A percentile compares a stretch with the other conserved stretches of the same genome.
Conservation (phyloP, 257 asterid genomes). For the Ajuga chamaepitys region DNA sequence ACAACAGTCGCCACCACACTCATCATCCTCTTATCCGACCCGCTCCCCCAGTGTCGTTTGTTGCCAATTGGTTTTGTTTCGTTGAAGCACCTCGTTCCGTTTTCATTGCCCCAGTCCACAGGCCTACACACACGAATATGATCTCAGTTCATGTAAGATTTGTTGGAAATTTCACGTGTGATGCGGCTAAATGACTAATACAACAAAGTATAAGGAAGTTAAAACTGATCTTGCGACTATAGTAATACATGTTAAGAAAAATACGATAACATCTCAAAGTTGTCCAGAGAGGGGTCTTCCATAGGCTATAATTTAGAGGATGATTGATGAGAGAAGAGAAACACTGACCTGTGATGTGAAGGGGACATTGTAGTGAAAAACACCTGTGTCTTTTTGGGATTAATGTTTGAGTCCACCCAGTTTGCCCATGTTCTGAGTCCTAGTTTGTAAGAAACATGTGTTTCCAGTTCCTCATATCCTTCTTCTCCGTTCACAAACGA, state of each 20-base stretch:
- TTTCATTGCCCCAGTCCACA: conserved; percentile 62
- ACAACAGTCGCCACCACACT: conserved; percentile 40
- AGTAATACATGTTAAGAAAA: too few relatives aligned
- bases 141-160: too few relatives aligned
- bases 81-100: conserved; percentile 72
- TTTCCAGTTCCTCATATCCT: conserved; percentile 67
- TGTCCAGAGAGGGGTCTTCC: neutral
- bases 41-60: conserved; percentile 67
- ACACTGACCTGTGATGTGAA: conserved; percentile 52
- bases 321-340: neutral
- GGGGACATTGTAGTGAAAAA: conserved; percentile 94
- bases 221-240: too few relatives aligned
- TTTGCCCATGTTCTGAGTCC: conserved; percentile 91
- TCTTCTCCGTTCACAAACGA: conserved; percentile 75
- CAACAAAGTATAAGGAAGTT: too few relatives aligned
- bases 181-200: too few relatives aligned
- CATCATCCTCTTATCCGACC: conserved; percentile 62
- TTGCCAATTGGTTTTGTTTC: conserved; percentile 59
- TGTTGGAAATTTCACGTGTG: too few relatives aligned
- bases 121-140: conserved; percentile 30
- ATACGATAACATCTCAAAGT: too few relatives aligned
- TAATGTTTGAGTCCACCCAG: conserved; percentile 78
- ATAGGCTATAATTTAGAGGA: neutral
- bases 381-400: conserved; percentile 61
- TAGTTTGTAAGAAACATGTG: conserved; percentile 54